Evolutionary conservation across 1,284 basidiomycete genomes (phyloP).

Genomic region (Cutaneotrichosporon sp.): DNA sequence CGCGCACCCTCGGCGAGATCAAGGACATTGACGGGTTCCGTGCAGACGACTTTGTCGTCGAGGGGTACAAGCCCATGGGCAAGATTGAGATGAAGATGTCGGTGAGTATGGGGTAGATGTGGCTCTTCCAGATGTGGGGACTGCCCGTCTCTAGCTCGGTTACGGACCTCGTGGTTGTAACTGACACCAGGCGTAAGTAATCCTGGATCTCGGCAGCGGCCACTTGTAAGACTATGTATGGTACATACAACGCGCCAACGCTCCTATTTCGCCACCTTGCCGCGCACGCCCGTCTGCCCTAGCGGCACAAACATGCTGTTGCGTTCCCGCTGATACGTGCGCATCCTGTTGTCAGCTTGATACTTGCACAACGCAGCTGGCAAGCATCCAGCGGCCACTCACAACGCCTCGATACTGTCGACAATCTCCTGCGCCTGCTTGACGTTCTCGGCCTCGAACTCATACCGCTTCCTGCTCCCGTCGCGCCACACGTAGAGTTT

Average conservation of each 20-base stretch:
- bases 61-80: constrained; percentile 81
- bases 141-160: not conserved
- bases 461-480: constrained; percentile 80
- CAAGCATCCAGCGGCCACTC: constrained; percentile 20
- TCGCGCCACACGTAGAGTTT: constrained; percentile 75
- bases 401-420: constrained; percentile 41
- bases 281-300: not conserved
- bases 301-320: constrained; percentile 8
- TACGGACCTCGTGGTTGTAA: not conserved
- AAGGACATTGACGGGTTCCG: constrained; percentile 74
- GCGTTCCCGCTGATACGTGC: constrained; percentile 36
- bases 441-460: constrained; percentile 91
- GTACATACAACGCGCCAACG: constrained; percentile 8
- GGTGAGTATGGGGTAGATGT: constrained; percentile 40
- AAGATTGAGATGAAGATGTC: constrained; percentile 98
- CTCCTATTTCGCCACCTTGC: not conserved
- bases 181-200: constrained; percentile 11
- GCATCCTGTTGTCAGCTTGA: constrained; percentile 32
- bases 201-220: not conserved
- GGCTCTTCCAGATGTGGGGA: too few species aligned
- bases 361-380: not conserved
- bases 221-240: constrained; percentile 10
- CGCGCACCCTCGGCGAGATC: constrained; percentile 61
- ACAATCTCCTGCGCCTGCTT: constrained; percentile 62
- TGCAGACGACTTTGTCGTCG: constrained; percentile 77